Percentiles rank a stretch among this genome's conserved stretches.
Conservation (phyloP, 2,329 filamentous ascomycete species). For the Celoporthe dispersa region DNA sequence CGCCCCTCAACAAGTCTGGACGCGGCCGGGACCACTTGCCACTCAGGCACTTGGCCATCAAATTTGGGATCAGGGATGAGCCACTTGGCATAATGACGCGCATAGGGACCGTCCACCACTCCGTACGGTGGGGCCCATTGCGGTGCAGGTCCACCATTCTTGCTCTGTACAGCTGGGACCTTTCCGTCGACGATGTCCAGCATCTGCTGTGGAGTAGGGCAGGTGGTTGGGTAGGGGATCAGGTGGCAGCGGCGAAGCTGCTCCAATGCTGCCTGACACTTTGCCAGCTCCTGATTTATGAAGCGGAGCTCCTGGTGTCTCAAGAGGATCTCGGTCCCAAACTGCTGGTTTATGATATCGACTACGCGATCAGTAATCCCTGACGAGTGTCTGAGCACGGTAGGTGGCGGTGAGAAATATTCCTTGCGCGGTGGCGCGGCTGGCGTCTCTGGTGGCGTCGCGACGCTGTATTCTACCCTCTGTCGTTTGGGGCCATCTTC, state of each 20-base stretch:
- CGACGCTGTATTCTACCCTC: slow-evolving; percentile 43
- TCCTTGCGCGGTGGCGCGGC: slow-evolving; percentile 32
- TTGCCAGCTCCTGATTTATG: slow-evolving; percentile 94
- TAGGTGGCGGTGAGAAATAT: slow-evolving; percentile 29
- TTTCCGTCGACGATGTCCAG: slow-evolving; percentile 74
- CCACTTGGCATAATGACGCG: slow-evolving; percentile 94
- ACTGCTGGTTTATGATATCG: slow-evolving; percentile 73
- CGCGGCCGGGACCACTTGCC: slow-evolving; percentile 47
- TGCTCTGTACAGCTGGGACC: slow-evolving; percentile 69
- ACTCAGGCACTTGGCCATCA: slow-evolving; percentile 66
- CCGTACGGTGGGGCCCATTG: slow-evolving; percentile 87
- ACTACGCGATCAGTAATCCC: slow-evolving; percentile 25
- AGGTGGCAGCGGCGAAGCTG: slow-evolving; percentile 91
- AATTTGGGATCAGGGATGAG: slow-evolving; percentile 87
- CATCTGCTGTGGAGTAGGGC: slow-evolving; percentile 69
- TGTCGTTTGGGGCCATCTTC: slow-evolving; percentile 46
- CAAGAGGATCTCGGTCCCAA: slow-evolving; percentile 87
- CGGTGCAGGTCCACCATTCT: slow-evolving; percentile 67
- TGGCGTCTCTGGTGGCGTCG: slow-evolving; percentile 34
- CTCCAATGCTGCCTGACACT: slow-evolving; percentile 91
- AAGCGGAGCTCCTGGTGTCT: slow-evolving; percentile 94
- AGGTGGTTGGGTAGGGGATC: slow-evolving; percentile 82
- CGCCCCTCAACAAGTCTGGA: slow-evolving; percentile 67
- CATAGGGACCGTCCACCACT: slow-evolving; percentile 89
- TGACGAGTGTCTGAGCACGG: slow-evolving; percentile 60